These are phyloP conservation scores for Leucocoprinus leucothites DNA, from an alignment of 768 basidiomycete genomes.

Conservation along the genomic window DNA sequence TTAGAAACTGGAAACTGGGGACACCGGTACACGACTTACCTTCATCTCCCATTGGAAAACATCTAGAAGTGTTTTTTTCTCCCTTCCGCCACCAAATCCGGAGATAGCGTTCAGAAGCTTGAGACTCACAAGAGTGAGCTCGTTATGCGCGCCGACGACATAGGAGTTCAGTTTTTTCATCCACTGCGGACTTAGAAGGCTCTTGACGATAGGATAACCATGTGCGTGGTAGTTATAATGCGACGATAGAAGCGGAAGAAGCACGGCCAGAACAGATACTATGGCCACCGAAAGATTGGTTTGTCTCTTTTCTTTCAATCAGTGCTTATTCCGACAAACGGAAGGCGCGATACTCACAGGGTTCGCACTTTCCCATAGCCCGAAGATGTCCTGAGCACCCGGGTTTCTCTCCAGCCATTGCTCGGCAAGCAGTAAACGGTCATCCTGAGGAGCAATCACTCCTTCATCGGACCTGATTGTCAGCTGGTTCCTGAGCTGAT, in stretches of 20 bases:
- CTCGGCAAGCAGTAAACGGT: slow-evolving; percentile 54
- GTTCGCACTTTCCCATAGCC: slow-evolving; percentile 53
- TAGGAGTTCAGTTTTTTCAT: slow-evolving; percentile 59
- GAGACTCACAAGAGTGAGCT: slow-evolving; percentile 62
- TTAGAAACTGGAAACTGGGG: slow-evolving; percentile 9
- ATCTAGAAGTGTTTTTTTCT: slow-evolving; percentile 61
- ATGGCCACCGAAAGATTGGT: neutral
- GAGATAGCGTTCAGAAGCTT: slow-evolving; percentile 64
- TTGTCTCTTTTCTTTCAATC: neutral
- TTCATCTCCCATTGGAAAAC: slow-evolving; percentile 79
- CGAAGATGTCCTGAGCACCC: slow-evolving; percentile 59
- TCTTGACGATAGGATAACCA: slow-evolving; percentile 62
- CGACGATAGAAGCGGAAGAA: slow-evolving; percentile 60
- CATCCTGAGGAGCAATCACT: slow-evolving; percentile 50
- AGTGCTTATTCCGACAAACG: neutral
- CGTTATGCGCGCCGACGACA: slow-evolving; percentile 58
- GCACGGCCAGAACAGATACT: slow-evolving; percentile 49
- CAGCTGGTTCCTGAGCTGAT: slow-evolving; percentile 60
- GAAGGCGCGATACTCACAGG: slow-evolving; percentile 36
- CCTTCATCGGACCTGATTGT: slow-evolving; percentile 47
- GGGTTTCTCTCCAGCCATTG: slow-evolving; percentile 60
- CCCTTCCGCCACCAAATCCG: slow-evolving; percentile 60
- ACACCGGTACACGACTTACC: slow-evolving; percentile 30
- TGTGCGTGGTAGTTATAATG: slow-evolving; percentile 67
- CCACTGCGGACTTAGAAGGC: slow-evolving; percentile 52